Conservation (phyloP, 257 asterid species). For the Plectranthus barbatus region DNA sequence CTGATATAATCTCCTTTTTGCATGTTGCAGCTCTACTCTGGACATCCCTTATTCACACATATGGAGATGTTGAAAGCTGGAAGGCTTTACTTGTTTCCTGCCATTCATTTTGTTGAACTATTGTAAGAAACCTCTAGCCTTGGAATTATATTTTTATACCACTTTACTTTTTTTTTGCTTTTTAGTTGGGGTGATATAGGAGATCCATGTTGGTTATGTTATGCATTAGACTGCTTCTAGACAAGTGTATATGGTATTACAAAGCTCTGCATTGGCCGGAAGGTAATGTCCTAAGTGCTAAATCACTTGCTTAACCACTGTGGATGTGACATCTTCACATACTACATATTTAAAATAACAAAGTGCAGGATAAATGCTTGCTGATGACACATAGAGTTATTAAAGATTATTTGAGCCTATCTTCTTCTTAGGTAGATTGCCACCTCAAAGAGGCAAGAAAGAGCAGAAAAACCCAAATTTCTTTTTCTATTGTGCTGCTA, state of each 20-base stretch:
- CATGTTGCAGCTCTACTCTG: conserved; percentile 57
- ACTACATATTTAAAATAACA: too few species aligned
- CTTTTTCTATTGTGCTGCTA: too few species aligned
- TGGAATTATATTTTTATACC: background rate
- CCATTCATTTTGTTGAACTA: conserved; percentile 56
- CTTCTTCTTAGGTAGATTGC: too few species aligned
- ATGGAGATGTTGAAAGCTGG: conserved; percentile 53
- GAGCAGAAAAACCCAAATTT: too few species aligned
- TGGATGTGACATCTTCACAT: too few species aligned
- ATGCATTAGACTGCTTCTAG: background rate
- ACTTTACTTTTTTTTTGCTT: background rate
- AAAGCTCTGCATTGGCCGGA: too few species aligned
- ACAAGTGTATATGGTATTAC: background rate
- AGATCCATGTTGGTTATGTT: background rate
- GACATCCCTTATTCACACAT: conserved; percentile 57
- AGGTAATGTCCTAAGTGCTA: too few species aligned
- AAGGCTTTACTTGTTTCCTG: conserved; percentile 63
- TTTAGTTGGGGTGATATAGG: background rate
- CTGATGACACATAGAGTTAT: too few species aligned
- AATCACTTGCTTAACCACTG: too few species aligned
- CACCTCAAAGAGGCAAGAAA: too few species aligned
- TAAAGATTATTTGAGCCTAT: too few species aligned
- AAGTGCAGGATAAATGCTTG: too few species aligned
- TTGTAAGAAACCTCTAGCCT: conserved; percentile 50
- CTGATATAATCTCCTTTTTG: background rate